These are phyloP conservation scores for Sphaerostilbella broomeana DNA, from an alignment of 2,329 filamentous ascomycete genomes.

Conservation along the genomic window DNA sequence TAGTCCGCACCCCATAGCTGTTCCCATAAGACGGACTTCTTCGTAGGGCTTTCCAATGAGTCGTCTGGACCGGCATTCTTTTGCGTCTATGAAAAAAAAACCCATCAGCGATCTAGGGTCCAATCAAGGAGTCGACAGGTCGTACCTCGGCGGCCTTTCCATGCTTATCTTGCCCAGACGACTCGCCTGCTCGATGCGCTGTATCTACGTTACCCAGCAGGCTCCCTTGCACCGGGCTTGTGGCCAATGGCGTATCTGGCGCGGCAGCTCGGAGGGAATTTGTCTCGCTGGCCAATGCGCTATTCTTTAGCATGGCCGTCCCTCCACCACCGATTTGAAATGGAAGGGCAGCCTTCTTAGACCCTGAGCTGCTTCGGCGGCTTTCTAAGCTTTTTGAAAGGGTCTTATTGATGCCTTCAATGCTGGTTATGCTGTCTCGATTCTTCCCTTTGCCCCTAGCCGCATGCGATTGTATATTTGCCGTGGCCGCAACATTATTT, in stretches of 20 bases:
- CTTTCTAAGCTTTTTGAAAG: conserved; percentile 85
- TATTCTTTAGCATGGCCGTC: conserved; percentile 41
- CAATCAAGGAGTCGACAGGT: conserved; percentile 45
- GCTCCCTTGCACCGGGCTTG: conserved; percentile 35
- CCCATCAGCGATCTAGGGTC: conserved; percentile 35
- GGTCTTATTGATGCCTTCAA: conserved; percentile 69
- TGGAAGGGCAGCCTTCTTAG: conserved; percentile 67
- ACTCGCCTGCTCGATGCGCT: conserved; percentile 21
- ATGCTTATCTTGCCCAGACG: conserved; percentile 18
- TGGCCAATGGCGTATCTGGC: conserved; percentile 34
- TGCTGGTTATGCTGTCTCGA: conserved; percentile 46
- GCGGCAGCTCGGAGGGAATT: conserved; percentile 49
- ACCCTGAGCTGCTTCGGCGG: conserved; percentile 79
- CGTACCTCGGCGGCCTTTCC: conserved; percentile 45
- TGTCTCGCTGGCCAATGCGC: conserved; percentile 50
- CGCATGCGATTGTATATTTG: conserved; percentile 54
- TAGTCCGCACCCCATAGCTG: conserved; percentile 56
- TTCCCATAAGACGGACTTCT: conserved; percentile 54
- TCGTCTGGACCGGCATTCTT: conserved; percentile 33
- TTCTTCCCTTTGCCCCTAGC: conserved; percentile 39
- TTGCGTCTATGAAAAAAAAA: conserved; percentile 21
- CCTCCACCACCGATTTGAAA: conserved; percentile 39
- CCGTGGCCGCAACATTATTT: conserved; percentile 79
- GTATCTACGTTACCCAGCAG: conserved; percentile 20
- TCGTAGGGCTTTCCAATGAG: conserved; percentile 34